Conservation (phyloP, 257 asterid genomes). For the Catharanthus roseus region DNA sequence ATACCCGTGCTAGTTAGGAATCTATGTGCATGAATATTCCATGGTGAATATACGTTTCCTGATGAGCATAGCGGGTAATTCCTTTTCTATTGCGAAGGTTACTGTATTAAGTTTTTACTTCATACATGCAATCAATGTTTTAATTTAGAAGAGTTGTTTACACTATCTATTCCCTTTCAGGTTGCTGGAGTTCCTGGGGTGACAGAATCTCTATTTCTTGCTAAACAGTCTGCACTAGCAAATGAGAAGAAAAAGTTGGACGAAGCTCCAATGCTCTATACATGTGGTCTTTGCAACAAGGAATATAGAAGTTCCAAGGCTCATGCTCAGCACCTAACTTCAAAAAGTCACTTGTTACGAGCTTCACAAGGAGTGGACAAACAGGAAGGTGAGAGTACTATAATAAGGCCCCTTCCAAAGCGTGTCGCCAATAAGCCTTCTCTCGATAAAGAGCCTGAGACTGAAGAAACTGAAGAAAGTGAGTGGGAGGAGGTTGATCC, state of each 20-base stretch:
- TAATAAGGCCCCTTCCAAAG: constrained; percentile 57
- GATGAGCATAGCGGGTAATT: not conserved
- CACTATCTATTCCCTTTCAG: constrained; percentile 27
- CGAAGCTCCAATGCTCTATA: constrained; percentile 70
- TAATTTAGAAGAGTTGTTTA: not conserved
- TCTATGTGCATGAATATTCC: too few species aligned
- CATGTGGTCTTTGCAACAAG: constrained; percentile 77
- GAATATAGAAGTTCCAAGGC: constrained; percentile 86
- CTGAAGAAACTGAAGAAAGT: constrained; percentile 74
- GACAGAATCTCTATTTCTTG: constrained; percentile 69
- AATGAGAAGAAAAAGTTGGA: constrained; percentile 51
- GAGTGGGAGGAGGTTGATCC: constrained; percentile 85
- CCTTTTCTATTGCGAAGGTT: not conserved
- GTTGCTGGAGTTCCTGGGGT: constrained; percentile 98
- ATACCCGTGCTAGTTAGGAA: too few species aligned
- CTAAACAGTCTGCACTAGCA: constrained; percentile 79
- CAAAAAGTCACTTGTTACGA: constrained; percentile 61
- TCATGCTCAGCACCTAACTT: constrained; percentile 80
- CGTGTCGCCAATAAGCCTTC: constrained; percentile 42
- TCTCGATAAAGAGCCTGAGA: constrained; percentile 30
- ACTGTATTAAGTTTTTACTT: not conserved
- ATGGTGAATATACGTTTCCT: not conserved
- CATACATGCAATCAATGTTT: not conserved
- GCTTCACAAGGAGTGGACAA: constrained; percentile 43
- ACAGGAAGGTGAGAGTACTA: constrained; percentile 39